Percentiles rank a stretch among this genome's conserved stretches.
Conservation (phyloP, 441 rosid genomes). For the Gossypium lobatum region DNA sequence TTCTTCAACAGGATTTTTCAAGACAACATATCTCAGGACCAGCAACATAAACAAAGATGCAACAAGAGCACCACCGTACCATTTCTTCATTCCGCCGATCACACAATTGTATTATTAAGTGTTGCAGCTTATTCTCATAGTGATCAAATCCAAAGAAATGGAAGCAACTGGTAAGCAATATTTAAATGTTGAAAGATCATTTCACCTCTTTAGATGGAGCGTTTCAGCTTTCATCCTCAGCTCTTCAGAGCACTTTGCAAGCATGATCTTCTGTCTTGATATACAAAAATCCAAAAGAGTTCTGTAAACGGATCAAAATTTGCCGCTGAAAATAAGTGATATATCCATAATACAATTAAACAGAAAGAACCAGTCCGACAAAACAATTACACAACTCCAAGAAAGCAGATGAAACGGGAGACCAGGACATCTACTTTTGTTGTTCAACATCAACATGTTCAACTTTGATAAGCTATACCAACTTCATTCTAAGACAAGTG, state of each 20-base stretch:
- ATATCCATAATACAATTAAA: neutral
- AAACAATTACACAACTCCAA: neutral
- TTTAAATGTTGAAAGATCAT: constrained; percentile 15
- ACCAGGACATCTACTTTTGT: too few relatives aligned
- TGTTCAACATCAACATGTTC: neutral
- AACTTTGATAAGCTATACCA: neutral
- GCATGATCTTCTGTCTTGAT: constrained; percentile 11
- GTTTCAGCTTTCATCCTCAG: constrained; percentile 13
- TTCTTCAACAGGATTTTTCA: constrained; percentile 54
- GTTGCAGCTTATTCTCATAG: constrained; percentile 12
- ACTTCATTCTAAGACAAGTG: neutral
- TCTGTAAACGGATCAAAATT: neutral
- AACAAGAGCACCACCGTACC: constrained; percentile 65
- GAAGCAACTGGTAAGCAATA: constrained; percentile 5
- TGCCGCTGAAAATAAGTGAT: neutral
- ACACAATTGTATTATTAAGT: constrained; percentile 19
- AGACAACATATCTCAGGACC: constrained; percentile 53
- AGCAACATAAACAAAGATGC: constrained; percentile 70
- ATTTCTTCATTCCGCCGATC: constrained; percentile 65
- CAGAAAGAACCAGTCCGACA: neutral
- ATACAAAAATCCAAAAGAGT: constrained; percentile 6
- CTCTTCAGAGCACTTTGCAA: constrained; percentile 10
- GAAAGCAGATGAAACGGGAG: neutral
- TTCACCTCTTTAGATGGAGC: constrained; percentile 10
- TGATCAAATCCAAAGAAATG: constrained; percentile 7